These are phyloP conservation scores for Plasmodium falciparum DNA, from an alignment of 169 alveolate genomes.

Conservation along the genomic window DNA sequence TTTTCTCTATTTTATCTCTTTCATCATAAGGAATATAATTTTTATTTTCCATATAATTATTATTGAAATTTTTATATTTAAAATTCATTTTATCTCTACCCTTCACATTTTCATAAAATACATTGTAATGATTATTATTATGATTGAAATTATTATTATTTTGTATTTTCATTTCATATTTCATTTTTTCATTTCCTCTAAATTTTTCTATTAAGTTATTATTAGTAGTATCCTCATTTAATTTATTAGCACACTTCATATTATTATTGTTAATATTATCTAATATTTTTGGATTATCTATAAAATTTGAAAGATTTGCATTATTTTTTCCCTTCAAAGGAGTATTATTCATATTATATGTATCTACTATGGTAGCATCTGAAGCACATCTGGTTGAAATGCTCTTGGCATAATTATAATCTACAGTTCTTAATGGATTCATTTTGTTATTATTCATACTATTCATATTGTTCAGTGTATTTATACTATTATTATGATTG, in stretches of 20 bases:
- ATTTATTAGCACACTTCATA: background rate
- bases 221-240: background rate
- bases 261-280: constrained; percentile 11
- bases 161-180: constrained; percentile 16
- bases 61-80: background rate
- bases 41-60: background rate
- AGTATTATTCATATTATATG: constrained; percentile 26
- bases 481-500: background rate
- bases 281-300: constrained; percentile 3
- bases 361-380: constrained; percentile 32
- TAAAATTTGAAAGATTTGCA: constrained; percentile 5
- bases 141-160: background rate
- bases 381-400: constrained; percentile 32
- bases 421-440: background rate
- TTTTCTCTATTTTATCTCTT: constrained; percentile 18
- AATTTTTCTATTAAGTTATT: constrained; percentile 11
- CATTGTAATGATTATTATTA: background rate
- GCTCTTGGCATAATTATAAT: constrained; percentile 22
- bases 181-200: constrained; percentile 27
- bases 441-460: background rate
- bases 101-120: constrained; percentile 12
- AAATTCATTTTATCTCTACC: constrained; percentile 14
- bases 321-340: constrained; percentile 6
- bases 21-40: constrained; percentile 8
- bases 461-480: background rate